Conservation (phyloP, 768 basidiomycete genomes). For the Rubroboletus pulcherrimus region DNA sequence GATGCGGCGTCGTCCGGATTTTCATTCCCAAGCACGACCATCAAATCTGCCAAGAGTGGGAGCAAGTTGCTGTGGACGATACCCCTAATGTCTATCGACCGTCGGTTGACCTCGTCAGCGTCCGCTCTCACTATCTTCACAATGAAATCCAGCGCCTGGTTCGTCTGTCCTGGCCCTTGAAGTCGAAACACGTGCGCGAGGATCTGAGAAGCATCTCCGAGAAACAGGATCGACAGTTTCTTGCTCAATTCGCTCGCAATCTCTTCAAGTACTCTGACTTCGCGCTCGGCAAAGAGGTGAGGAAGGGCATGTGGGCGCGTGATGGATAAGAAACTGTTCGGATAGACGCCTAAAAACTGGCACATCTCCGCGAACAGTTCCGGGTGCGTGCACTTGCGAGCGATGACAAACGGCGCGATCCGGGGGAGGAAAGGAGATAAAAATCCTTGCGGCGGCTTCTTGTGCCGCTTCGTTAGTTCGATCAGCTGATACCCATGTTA, state of each 20-base stretch:
- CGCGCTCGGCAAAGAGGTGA: slow-evolving; percentile 58
- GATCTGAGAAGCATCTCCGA: slow-evolving; percentile 56
- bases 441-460: slow-evolving; percentile 62
- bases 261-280: slow-evolving; percentile 53
- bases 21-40: slow-evolving; percentile 74
- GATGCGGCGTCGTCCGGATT: slow-evolving; percentile 40
- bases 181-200: slow-evolving; percentile 67
- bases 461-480: slow-evolving; percentile 51
- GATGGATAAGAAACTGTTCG: slow-evolving; percentile 57
- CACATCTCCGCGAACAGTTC: slow-evolving; percentile 60
- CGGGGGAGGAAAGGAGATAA: slow-evolving; percentile 65
- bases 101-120: slow-evolving; percentile 29
- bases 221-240: slow-evolving; percentile 46
- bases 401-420: slow-evolving; percentile 63
- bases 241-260: slow-evolving; percentile 53
- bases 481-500: slow-evolving; percentile 44
- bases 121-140: slow-evolving; percentile 52
- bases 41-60: slow-evolving; percentile 68
- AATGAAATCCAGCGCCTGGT: slow-evolving; percentile 60
- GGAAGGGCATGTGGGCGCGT: slow-evolving; percentile 68
- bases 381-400: slow-evolving; percentile 56
- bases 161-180: slow-evolving; percentile 49
- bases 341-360: slow-evolving; percentile 57
- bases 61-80: slow-evolving; percentile 67
- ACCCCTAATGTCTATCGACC: slow-evolving; percentile 40